Percentiles rank a stretch among this genome's conserved stretches.
These are phyloP conservation scores for Salix viminalis DNA, from an alignment of 345 rosid genomes.

Conservation along the genomic window DNA sequence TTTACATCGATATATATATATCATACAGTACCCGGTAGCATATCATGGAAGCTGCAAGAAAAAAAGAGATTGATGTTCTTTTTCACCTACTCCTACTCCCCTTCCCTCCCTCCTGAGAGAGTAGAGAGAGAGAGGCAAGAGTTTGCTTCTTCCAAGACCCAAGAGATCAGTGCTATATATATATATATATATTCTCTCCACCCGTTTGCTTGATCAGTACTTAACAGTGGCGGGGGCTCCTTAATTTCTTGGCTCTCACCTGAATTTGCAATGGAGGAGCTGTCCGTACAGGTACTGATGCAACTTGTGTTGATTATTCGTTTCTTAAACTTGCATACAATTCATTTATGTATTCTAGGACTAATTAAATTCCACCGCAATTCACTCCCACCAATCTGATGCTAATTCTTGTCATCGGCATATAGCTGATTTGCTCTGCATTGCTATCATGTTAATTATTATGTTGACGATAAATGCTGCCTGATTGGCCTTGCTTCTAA, in stretches of 20 bases:
- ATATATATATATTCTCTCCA: not conserved
- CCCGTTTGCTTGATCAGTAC: not conserved
- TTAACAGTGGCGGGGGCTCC: not conserved
- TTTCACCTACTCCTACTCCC: not conserved
- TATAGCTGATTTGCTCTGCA: not conserved
- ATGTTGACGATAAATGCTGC: not conserved
- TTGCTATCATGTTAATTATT: not conserved
- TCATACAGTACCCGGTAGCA: not conserved
- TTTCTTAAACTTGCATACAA: not conserved
- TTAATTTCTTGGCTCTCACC: not conserved
- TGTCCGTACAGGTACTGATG: not conserved
- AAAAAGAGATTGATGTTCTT: not conserved
- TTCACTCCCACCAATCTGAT: not conserved
- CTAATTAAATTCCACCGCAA: not conserved
- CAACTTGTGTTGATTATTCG: not conserved
- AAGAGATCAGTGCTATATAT: not conserved
- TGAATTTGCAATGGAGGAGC: not conserved
- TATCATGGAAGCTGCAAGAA: not conserved
- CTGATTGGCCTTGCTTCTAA: not conserved
- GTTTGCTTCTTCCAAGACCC: not conserved
- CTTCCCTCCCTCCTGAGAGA: not conserved
- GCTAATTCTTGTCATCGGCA: not conserved
- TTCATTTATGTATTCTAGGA: not conserved
- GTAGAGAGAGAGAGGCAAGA: not conserved
- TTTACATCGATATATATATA: not conserved